phyloP scores from a whole-genome alignment of 768 basidiomycete species.

The Lactifluus piperatus region DNA sequence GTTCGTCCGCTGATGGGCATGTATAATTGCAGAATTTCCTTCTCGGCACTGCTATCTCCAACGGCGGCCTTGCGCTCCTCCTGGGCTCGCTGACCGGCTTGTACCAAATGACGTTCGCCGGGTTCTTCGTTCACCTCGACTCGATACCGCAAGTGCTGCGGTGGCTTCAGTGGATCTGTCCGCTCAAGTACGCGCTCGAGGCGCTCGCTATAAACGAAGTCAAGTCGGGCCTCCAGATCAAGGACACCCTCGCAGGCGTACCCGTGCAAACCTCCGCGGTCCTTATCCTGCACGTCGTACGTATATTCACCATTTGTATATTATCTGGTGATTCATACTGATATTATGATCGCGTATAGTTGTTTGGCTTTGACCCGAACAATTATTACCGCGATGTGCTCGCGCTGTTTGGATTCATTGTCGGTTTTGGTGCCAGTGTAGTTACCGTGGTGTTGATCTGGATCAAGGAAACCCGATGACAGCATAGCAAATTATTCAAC shows the following conservation, averaged over 20 bases:
- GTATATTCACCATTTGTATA: slow-evolving; percentile 22
- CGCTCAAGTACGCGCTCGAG: slow-evolving; percentile 75
- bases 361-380: slow-evolving; percentile 78
- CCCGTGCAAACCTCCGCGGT: slow-evolving; percentile 71
- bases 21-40: slow-evolving; percentile 68
- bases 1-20: background rate
- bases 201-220: slow-evolving; percentile 92
- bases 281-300: slow-evolving; percentile 78
- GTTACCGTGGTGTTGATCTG: slow-evolving; percentile 69
- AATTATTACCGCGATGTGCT: slow-evolving; percentile 89
- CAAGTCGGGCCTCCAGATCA: slow-evolving; percentile 75
- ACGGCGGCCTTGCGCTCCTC: slow-evolving; percentile 87
- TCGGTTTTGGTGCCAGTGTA: slow-evolving; percentile 65
- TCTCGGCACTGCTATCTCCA: slow-evolving; percentile 71
- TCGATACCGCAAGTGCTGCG: slow-evolving; percentile 84
- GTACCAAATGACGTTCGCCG: slow-evolving; percentile 83
- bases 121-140: slow-evolving; percentile 85
- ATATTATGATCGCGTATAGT: slow-evolving; percentile 28
- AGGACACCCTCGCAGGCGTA: slow-evolving; percentile 72
- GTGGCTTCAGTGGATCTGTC: slow-evolving; percentile 90
- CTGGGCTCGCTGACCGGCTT: slow-evolving; percentile 67
- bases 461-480: slow-evolving; percentile 65
- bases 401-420: slow-evolving; percentile 79
- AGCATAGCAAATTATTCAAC: background rate
- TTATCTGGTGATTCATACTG: background rate